phyloP scores from a whole-genome alignment of 2,329 filamentous ascomycete genomes.

The Drechslerella stenobrocha region DNA sequence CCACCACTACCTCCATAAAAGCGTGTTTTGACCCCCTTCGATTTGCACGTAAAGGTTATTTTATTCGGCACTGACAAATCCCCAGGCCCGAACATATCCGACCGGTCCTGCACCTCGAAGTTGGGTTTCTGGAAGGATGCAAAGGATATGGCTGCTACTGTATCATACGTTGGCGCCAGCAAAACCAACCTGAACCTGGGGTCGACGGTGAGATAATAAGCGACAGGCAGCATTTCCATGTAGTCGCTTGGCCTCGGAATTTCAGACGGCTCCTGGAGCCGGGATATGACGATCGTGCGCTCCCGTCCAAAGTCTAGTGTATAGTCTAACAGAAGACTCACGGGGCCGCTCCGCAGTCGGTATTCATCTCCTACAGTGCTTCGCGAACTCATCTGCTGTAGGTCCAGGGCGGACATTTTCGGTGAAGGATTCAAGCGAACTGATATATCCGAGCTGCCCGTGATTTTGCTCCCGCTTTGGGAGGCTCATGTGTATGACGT shows the following conservation, averaged over 20 bases:
- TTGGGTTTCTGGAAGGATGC: constrained; percentile 33
- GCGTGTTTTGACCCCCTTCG: constrained; percentile 26
- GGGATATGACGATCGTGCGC: constrained; percentile 35
- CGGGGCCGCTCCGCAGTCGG: constrained; percentile 10
- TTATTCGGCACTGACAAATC: constrained; percentile 10
- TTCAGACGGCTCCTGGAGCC: constrained; percentile 41
- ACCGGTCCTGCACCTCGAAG: constrained; percentile 20
- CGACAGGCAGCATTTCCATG: constrained; percentile 34
- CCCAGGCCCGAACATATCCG: constrained; percentile 8
- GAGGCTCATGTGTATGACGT: too few species aligned
- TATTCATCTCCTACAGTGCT: constrained; percentile 41
- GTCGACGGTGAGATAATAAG: constrained; percentile 44
- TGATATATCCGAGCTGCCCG: too few species aligned
- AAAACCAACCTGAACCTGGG: constrained; percentile 40
- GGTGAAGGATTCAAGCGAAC: background rate
- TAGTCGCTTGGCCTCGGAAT: constrained; percentile 38
- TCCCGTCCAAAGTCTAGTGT: constrained; percentile 42
- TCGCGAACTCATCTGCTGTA: constrained; percentile 20
- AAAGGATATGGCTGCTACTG: constrained; percentile 40
- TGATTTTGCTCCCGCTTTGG: too few species aligned
- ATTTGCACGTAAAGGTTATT: constrained; percentile 20
- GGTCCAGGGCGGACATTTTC: constrained; percentile 16
- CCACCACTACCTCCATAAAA: constrained; percentile 25
- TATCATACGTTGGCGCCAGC: constrained; percentile 30
- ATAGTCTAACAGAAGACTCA: constrained; percentile 40